Evolutionary conservation across 192 early-diverging fungal species (phyloP), one percentile per base, ranked within the genome.

Genomic region (Piromyces sp.): DNA sequence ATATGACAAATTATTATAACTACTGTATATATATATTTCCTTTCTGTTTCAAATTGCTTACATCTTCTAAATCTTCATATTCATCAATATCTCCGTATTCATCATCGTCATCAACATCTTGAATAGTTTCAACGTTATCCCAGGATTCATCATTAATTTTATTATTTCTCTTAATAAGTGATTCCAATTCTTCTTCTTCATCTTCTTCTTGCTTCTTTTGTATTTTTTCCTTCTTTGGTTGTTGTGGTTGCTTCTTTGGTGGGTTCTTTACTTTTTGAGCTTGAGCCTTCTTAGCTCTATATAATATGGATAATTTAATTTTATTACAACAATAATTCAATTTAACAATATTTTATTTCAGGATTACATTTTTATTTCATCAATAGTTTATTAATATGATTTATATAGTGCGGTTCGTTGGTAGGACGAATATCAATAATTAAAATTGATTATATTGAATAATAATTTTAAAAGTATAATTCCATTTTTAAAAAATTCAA

Each of bases 81-180:
- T 85, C 85, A 2, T 82, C 84, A 31, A 86, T 85, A 22, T 78
- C 81, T 7, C 33, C 82, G n/a, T 84, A 82, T 0, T 84, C 84
- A 29, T 89, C 90, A 29, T 87, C 89, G 38, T 89, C 88, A 22
- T 89, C 88, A 22, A 86, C 86, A 2, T 84, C 88, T n/a, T 85
- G 86, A 40, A 87, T 86, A 78, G 83, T 86, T 31, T 85, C 81
- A 29, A 68, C 87, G 14, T 82, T 81, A 16, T 91, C 90, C 12
- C 86, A 88, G 19, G 82, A 82, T 30, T 82, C 82, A 36, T 80
- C 80, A n/a, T 38, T n/a, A 38, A 31, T 38, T 38, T 80, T 38
- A 80, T 38, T 79, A 30, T 30, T 30, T 15, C 15, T 38, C 22
- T 38, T 38, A 29, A 80, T 19, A 11, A 36, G n/a, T n/a, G n/a